Base-by-base conservation (phyloP, 2,329 filamentous ascomycete species). In the Paracoccidioides lutzii region DNA sequence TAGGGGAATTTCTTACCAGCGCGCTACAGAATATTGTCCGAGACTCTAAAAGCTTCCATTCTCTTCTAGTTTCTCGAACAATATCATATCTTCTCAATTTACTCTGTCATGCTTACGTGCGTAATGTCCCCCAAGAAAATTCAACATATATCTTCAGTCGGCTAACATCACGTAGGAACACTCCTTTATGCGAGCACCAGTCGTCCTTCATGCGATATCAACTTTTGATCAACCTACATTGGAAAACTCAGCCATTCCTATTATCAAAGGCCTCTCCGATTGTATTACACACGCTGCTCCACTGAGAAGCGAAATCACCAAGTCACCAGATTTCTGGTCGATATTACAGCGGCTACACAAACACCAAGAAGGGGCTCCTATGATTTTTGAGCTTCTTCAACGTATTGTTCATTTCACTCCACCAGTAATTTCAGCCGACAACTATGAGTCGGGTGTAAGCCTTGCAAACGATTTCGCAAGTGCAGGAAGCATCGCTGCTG, bases 281-380 rank as follows among this genome's bases (percentile, higher is more conserved):
- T 96, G 90, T 64, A 87, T 95, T 61, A 83, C 85, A 53, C 82
- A 86, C 58, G 82, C 88, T 0, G 83, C 84, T 32, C 82, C 87
- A 10, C 75, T 98, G 33, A 83, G 88, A 56, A 95, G 88, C 62
- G 91, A 97, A 72, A 87, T 97, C 62, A 94, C 95, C 72, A 91
- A 88, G 12, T 97, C 91, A 15, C 93, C 93, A 0, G 93, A 98
- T 66, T 97, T 98, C 70, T 98, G 93, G 93, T 85, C 86, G 4
- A 87, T 96, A 12, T 76, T 98, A 53, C 84, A 89, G 59, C 81
- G 83, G 37, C 75, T 98, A 15, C 83, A 88, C 49, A 76, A 78
- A 30, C 80, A 85, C 59, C 73, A 81, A 3, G 84, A 88, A 54
- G 84, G 86, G 32, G 87, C 89, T 1, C 78, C 84, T 0, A 78